phyloP scores from a whole-genome alignment of 208 protist genomes.

The Acanthamoeba quina region DNA sequence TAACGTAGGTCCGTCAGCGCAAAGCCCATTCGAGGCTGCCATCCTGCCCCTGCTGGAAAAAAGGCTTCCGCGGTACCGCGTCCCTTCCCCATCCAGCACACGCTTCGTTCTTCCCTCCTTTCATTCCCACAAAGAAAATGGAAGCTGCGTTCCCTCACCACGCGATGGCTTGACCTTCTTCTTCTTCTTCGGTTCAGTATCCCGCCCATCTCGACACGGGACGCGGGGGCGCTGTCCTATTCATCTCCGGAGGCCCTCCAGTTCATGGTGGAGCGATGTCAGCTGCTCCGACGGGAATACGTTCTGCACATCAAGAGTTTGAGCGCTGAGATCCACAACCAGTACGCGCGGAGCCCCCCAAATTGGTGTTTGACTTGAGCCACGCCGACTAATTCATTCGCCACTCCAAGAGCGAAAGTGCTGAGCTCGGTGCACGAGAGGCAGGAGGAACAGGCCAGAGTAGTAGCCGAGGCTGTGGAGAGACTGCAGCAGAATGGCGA shows the following conservation, averaged over 20 bases:
- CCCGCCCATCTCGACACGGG: not conserved
- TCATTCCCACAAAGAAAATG: not conserved
- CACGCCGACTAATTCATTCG: no score
- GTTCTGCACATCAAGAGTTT: not conserved
- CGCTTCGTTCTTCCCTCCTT: not conserved
- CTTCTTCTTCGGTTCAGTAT: not conserved
- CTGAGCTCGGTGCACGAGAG: conserved; percentile 5
- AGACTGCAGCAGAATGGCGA: conserved; percentile 1
- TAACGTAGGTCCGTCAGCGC: not conserved
- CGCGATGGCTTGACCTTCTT: no score
- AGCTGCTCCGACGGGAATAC: conserved; percentile 33
- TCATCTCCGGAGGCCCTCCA: conserved; percentile 32
- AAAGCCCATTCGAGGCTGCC: conserved; percentile 7
- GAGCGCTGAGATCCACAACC: conserved; percentile 50
- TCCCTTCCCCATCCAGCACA: no score
- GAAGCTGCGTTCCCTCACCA: not conserved
- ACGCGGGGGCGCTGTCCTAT: conserved; percentile 4
- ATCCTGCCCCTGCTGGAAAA: conserved; percentile 34
- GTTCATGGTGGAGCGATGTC: conserved; percentile 56
- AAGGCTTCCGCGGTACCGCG: conserved; percentile 56
- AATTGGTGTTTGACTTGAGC: not conserved
- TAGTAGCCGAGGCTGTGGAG: not conserved
- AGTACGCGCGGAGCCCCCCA: not conserved
- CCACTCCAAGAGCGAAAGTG: not conserved
- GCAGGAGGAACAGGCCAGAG: not conserved